These are phyloP conservation scores for Heliosperma pusillum DNA, from an alignment of 148 eudicot species.

Conservation along the genomic window DNA sequence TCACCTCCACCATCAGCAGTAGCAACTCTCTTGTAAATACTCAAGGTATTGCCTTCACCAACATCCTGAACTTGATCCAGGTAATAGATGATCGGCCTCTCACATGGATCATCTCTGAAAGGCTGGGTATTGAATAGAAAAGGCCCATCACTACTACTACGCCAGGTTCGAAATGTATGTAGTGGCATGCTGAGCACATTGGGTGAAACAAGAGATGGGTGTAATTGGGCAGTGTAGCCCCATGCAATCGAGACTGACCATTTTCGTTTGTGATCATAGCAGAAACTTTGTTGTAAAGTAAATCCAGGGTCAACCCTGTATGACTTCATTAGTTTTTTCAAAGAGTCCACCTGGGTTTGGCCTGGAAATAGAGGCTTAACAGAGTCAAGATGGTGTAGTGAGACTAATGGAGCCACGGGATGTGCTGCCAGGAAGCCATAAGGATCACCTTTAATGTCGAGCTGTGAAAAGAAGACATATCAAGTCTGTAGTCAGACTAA, in stretches of 20 bases:
- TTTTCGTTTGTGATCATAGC: slow-evolving; percentile 52
- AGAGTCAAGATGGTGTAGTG: slow-evolving; percentile 84
- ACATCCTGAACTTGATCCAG: slow-evolving; percentile 44
- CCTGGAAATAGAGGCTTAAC: slow-evolving; percentile 62
- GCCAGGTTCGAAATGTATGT: slow-evolving; percentile 81
- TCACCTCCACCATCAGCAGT: slow-evolving; percentile 26
- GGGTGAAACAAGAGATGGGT: slow-evolving; percentile 44
- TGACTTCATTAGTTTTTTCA: slow-evolving; percentile 46
- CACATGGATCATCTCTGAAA: slow-evolving; percentile 45
- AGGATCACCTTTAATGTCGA: slow-evolving; percentile 75
- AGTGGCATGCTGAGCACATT: slow-evolving; percentile 55
- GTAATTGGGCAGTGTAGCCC: slow-evolving; percentile 88
- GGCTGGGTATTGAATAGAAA: slow-evolving; percentile 83
- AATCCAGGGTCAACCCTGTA: slow-evolving; percentile 56
- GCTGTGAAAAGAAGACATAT: slow-evolving; percentile 35
- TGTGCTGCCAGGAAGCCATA: slow-evolving; percentile 86
- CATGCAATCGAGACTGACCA: slow-evolving; percentile 91
- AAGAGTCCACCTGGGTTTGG: slow-evolving; percentile 45
- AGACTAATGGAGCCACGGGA: slow-evolving; percentile 70
- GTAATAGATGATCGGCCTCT: slow-evolving; percentile 53
- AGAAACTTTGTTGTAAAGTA: slow-evolving; percentile 64
- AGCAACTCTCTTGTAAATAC: slow-evolving; percentile 42
- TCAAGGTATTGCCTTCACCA: slow-evolving; percentile 35
- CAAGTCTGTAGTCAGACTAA: not conserved
- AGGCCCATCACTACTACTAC: slow-evolving; percentile 65